Conservation (phyloP, 2,329 filamentous ascomycete species). For the Pseudocercospora eumusae region DNA sequence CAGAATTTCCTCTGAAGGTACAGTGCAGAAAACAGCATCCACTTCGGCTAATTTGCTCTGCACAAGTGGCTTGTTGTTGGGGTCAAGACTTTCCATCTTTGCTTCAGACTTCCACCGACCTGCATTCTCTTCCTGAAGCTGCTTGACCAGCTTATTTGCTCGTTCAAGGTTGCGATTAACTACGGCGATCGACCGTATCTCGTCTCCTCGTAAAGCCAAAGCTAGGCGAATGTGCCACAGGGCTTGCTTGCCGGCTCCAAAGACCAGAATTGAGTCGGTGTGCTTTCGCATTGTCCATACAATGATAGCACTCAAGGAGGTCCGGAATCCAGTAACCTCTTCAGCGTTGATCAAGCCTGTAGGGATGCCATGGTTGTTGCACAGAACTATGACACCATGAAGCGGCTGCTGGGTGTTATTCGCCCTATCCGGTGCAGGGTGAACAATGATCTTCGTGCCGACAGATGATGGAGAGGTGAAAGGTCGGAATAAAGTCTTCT, state of each 20-base stretch:
- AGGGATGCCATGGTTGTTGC: slow-evolving; percentile 14
- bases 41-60: slow-evolving; percentile 37
- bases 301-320: slow-evolving; percentile 69
- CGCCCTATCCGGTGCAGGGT: slow-evolving; percentile 14
- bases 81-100: slow-evolving; percentile 12
- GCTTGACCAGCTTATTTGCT: slow-evolving; percentile 13
- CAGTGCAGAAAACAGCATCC: slow-evolving; percentile 54
- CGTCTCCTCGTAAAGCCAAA: slow-evolving; percentile 40
- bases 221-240: slow-evolving; percentile 54
- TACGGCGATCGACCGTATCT: slow-evolving; percentile 38
- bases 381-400: slow-evolving; percentile 20
- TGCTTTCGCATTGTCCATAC: slow-evolving; percentile 43
- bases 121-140: slow-evolving; percentile 11
- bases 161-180: slow-evolving; percentile 32
- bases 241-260: slow-evolving; percentile 54
- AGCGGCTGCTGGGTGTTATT: slow-evolving; percentile 7
- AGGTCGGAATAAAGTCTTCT: slow-evolving; percentile 20
- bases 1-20: slow-evolving; percentile 49
- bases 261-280: slow-evolving; percentile 46
- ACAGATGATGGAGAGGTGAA: slow-evolving; percentile 19
- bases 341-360: slow-evolving; percentile 60
- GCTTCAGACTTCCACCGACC: slow-evolving; percentile 4
- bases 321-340: slow-evolving; percentile 78
- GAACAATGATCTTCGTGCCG: slow-evolving; percentile 26
- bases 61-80: slow-evolving; percentile 25